Evolutionary conservation across 768 basidiomycete genomes (phyloP), one percentile per base, ranked within the genome.

Genomic region (Tricholoma bakamatsutake): DNA sequence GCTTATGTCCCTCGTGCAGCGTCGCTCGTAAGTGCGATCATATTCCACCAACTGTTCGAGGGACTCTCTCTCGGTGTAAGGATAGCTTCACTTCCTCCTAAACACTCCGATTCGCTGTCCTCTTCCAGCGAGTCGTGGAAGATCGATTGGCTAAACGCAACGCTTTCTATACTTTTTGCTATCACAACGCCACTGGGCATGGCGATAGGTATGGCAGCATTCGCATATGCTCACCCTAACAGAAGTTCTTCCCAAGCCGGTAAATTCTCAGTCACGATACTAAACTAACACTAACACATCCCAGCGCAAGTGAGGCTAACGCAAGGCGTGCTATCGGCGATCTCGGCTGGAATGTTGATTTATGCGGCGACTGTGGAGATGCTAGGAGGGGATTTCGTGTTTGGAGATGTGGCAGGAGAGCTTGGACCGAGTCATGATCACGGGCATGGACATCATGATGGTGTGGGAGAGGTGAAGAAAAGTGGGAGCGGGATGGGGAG

Each of bases 341-440:
- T 90, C 31, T 89, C 87, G 0, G 87, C 89, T 0, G 89, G 90
- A 3, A 84, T 92, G 85, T 78, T 93, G 49, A 90, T 86, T 45
- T 92, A 91, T 62, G 90, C 86, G 0, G 81, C 86, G 10, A 88
- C 84, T 9, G 88, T 92, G 6, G 90, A 92, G 76, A 92, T 93
- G 87, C 80, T 93, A 51, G 90, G 88, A 0, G 90, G 82, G 2
- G 90, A 93, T 67, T 91, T 92, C 60, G 87, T 92, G 42, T 86
- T 87, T 70, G 87, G 89, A 37, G 82, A 82, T 57, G 75, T 77
- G 42, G 64, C 73, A 61, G 68, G 71, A 73, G 68, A 71, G 48
- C 65, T 67, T 54, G 67, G 64, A 24, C 66, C 68, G 57, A 60
- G 58, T 1, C 58, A 66, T 43, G 57, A 61, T 13, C 52, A 54